Percentiles rank a stretch among this genome's conserved stretches.
Conservation (phyloP, 148 eudicot species). For the Tetragonia tetragonoides region DNA sequence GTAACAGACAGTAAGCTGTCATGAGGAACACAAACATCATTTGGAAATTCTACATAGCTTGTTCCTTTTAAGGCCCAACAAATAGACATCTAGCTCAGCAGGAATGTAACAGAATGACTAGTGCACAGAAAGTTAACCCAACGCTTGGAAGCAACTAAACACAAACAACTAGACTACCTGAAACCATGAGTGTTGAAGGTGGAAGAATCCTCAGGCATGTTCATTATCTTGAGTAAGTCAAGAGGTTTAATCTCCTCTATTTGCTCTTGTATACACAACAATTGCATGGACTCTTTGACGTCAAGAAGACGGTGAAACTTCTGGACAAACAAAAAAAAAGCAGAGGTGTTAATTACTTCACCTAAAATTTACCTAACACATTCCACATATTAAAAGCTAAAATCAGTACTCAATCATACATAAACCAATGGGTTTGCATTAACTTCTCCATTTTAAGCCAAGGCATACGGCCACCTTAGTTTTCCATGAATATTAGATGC, state of each 20-base stretch:
- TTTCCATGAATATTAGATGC: background rate
- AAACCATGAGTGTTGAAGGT: slow-evolving; percentile 59
- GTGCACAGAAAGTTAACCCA: background rate
- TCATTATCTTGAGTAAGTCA: slow-evolving; percentile 68
- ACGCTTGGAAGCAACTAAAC: background rate
- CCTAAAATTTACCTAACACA: background rate
- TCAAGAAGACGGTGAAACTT: slow-evolving; percentile 63
- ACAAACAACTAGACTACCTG: slow-evolving; percentile 38
- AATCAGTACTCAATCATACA: background rate
- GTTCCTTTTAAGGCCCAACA: background rate
- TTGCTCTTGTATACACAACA: slow-evolving; percentile 46
- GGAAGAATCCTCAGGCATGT: slow-evolving; percentile 69
- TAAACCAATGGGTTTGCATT: background rate
- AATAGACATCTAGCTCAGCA: background rate
- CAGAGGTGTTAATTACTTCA: slow-evolving; percentile 10
- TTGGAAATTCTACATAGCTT: background rate
- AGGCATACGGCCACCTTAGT: background rate
- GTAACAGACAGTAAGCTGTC: background rate
- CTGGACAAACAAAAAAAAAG: slow-evolving; percentile 18
- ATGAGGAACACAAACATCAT: background rate
- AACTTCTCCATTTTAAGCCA: background rate
- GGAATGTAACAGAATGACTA: background rate
- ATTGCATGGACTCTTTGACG: slow-evolving; percentile 44
- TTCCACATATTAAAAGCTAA: slow-evolving; percentile 9
- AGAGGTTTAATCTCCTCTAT: slow-evolving; percentile 53